Conservation (phyloP, 73 alveolate species). For the Effrenium voratum region DNA sequence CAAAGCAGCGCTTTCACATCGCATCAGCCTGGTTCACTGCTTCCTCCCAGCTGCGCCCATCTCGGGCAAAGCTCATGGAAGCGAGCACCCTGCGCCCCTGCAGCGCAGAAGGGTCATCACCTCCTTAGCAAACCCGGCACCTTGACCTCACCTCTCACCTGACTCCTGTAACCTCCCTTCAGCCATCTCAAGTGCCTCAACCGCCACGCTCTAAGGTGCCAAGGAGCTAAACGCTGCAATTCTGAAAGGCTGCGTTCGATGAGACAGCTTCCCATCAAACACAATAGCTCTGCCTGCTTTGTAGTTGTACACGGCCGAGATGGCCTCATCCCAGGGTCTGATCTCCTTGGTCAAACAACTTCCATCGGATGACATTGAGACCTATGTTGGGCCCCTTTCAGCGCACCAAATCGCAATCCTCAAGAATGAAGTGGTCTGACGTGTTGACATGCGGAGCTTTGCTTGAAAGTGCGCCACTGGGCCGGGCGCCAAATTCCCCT, state of each 20-base stretch:
- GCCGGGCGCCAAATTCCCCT: slow-evolving; percentile 47
- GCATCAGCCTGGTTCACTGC: slow-evolving; percentile 63
- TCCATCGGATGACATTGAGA: background rate
- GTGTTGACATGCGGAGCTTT: background rate
- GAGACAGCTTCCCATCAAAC: slow-evolving; percentile 77
- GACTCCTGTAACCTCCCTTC: background rate
- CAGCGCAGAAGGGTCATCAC: background rate
- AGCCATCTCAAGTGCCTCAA: background rate
- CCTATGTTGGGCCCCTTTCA: background rate
- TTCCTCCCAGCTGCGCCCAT: slow-evolving; percentile 11
- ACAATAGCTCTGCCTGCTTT: slow-evolving; percentile 54
- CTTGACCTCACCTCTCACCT: background rate
- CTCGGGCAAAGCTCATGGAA: slow-evolving; percentile 75
- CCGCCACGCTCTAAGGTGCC: background rate
- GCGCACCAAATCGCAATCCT: background rate
- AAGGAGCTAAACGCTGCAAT: background rate
- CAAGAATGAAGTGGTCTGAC: background rate
- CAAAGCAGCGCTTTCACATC: background rate
- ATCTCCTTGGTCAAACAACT: slow-evolving; percentile 9
- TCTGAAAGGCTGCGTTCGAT: slow-evolving; percentile 85
- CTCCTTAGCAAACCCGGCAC: background rate
- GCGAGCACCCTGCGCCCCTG: slow-evolving; percentile 33
- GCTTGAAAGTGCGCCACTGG: background rate
- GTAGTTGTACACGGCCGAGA: slow-evolving; percentile 24
- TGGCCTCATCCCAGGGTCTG: slow-evolving; percentile 72